Base-by-base conservation (phyloP, 164 flowering plant genomes). In the Chimonanthus praecox region DNA sequence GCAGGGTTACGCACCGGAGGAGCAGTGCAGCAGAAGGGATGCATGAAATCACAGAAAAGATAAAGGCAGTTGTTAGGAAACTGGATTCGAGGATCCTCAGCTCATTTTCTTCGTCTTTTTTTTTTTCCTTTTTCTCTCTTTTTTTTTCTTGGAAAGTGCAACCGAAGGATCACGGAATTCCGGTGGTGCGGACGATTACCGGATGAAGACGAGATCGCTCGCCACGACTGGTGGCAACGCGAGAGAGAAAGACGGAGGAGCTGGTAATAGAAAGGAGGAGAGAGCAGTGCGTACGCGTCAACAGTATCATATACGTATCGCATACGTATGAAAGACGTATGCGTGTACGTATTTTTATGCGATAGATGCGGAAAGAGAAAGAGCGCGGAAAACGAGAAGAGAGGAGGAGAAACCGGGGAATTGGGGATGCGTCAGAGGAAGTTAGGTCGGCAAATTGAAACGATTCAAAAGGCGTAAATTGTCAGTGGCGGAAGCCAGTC, bases 21-120 rank as follows among this genome's bases (percentile, higher is more conserved):
- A 45, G 58, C 70, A 45, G 70, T 77, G 73, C 83, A 84, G 77
- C 83, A 82, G 74, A 82, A 78, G 2, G 84, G 75, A 80, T 71
- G 80, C 85, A 83, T 83, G 64, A 66, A 47, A 65, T 47, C 5
- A 7, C n/a, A 46, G 49, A 49, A 47, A 16, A 20, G 45, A 48
- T 21, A 60, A 61, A 33, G 11, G 49, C 58, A 63, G 74, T 18
- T 10, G 33, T 16, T 11, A 44, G 10, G 1, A 11, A 15, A 13
- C 5, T 3, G 20, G 49, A n/a, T 11, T 33, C 5, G 16, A 65
- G 8, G n/a, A n/a, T 11, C 16, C 60, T 54, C n/a, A 54, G 60
- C 60, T 54, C 60, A 54, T 54, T 13, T 11, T 54, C 16, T 54
- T 33, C 33, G 33, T 33, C 33, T 0, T 33, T 1, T 33, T 33